Conservation (phyloP, 345 rosid genomes). For the Boechera stricta region DNA sequence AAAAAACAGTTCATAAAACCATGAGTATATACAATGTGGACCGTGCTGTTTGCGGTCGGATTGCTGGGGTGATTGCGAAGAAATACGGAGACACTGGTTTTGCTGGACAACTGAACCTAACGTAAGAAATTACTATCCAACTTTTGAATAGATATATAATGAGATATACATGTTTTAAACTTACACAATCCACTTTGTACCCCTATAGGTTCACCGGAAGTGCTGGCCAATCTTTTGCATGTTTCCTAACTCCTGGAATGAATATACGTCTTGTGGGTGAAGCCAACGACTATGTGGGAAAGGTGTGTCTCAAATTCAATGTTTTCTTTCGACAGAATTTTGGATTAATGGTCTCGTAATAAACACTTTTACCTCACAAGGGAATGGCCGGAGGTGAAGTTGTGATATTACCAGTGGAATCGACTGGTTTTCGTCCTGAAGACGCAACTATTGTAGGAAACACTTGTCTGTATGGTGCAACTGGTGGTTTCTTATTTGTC, state of each 20-base stretch:
- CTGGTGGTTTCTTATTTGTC: conserved; percentile 90
- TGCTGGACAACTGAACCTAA: conserved; percentile 92
- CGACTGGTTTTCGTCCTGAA: conserved; percentile 83
- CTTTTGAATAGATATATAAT: neutral
- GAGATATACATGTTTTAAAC: conserved; percentile 20
- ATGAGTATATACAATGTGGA: conserved; percentile 83
- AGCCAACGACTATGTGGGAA: conserved; percentile 98
- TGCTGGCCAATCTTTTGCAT: conserved; percentile 98
- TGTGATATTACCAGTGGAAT: conserved; percentile 79
- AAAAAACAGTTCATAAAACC: conserved; percentile 71
- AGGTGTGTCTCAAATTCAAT: conserved; percentile 55
- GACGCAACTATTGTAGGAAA: conserved; percentile 96
- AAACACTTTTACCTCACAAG: conserved; percentile 42
- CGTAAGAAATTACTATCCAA: conserved; percentile 56
- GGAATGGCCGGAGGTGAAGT: conserved; percentile 99
- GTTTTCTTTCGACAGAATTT: neutral
- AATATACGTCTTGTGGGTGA: conserved; percentile 90
- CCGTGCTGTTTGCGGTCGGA: conserved; percentile 91
- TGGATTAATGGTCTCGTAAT: neutral
- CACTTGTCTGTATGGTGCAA: conserved; percentile 97
- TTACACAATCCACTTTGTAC: conserved; percentile 33
- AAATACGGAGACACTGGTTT: conserved; percentile 96
- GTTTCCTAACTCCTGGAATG: conserved; percentile 99
- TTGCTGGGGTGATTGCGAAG: conserved; percentile 90
- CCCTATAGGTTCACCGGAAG: conserved; percentile 81